Evolutionary conservation across 2,329 filamentous ascomycete genomes (phyloP).

Genomic region (Aciculosporium take): DNA sequence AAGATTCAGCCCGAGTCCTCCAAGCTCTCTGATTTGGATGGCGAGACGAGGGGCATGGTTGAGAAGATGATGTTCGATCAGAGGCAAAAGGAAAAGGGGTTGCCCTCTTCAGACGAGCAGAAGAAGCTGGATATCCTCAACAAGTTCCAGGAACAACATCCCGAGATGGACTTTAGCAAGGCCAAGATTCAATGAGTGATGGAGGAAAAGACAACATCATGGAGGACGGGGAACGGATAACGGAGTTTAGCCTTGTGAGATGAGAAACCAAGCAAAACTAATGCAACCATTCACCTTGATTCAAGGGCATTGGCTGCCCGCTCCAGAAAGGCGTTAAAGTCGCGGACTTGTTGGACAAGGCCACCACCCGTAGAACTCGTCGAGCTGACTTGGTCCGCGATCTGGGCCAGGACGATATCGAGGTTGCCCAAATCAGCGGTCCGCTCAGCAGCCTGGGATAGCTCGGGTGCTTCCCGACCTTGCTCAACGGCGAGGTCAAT

Average conservation of each 20-base stretch:
- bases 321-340: slow-evolving; percentile 51
- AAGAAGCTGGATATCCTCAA: slow-evolving; percentile 86
- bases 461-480: slow-evolving; percentile 32
- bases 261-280: background rate
- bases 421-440: slow-evolving; percentile 39
- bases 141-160: slow-evolving; percentile 75
- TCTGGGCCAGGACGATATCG: slow-evolving; percentile 40
- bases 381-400: slow-evolving; percentile 39
- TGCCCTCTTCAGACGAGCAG: slow-evolving; percentile 85
- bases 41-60: slow-evolving; percentile 90
- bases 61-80: slow-evolving; percentile 99
- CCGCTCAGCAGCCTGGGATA: slow-evolving; percentile 31
- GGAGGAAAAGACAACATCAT: too few species aligned
- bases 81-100: slow-evolving; percentile 83
- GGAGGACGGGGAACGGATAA: too few species aligned
- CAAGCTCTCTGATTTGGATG: slow-evolving; percentile 83
- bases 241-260: too few species aligned
- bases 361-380: slow-evolving; percentile 37
- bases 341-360: slow-evolving; percentile 39
- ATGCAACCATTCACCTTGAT: slow-evolving; percentile 18
- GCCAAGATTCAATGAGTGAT: slow-evolving; percentile 51
- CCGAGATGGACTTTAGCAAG: slow-evolving; percentile 59
- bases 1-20: slow-evolving; percentile 92
- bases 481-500: slow-evolving; percentile 43
- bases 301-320: slow-evolving; percentile 44